phyloP scores from a whole-genome alignment of 345 rosid genomes.

The Dipteronia dyeriana region DNA sequence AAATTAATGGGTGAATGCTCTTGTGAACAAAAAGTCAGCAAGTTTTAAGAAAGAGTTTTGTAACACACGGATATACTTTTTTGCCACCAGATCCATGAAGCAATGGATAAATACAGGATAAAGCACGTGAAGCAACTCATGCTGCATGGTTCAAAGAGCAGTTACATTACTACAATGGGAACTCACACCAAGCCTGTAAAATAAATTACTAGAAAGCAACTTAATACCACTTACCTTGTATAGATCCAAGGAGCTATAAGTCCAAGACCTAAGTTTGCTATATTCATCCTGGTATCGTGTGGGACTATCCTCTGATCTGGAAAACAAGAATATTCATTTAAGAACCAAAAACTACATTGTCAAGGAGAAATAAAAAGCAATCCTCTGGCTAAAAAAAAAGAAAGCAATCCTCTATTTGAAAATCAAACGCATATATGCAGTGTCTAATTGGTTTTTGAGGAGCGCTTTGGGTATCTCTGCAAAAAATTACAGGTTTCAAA shows the following conservation, averaged over 20 bases:
- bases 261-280: slow-evolving; percentile 84
- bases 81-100: slow-evolving; percentile 88
- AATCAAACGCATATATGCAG: background rate
- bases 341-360: background rate
- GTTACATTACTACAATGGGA: background rate
- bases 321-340: slow-evolving; percentile 9
- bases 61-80: slow-evolving; percentile 67
- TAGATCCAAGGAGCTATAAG: slow-evolving; percentile 74
- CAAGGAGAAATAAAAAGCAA: background rate
- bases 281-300: slow-evolving; percentile 69
- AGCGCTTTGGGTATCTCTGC: background rate
- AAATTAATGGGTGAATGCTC: slow-evolving; percentile 15
- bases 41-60: slow-evolving; percentile 10
- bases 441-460: background rate
- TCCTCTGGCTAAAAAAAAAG: background rate
- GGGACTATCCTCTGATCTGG: slow-evolving; percentile 68
- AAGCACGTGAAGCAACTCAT: slow-evolving; percentile 91
- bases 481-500: background rate
- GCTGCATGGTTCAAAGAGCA: slow-evolving; percentile 52
- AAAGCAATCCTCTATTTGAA: background rate
- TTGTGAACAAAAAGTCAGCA: slow-evolving; percentile 1
- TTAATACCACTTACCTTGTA: slow-evolving; percentile 58
- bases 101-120: slow-evolving; percentile 95
- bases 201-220: background rate
- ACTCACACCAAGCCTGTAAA: background rate